Evolutionary conservation across 345 rosid genomes (phyloP), one percentile per base, ranked within the genome.

Genomic region (Brassica carinata): DNA sequence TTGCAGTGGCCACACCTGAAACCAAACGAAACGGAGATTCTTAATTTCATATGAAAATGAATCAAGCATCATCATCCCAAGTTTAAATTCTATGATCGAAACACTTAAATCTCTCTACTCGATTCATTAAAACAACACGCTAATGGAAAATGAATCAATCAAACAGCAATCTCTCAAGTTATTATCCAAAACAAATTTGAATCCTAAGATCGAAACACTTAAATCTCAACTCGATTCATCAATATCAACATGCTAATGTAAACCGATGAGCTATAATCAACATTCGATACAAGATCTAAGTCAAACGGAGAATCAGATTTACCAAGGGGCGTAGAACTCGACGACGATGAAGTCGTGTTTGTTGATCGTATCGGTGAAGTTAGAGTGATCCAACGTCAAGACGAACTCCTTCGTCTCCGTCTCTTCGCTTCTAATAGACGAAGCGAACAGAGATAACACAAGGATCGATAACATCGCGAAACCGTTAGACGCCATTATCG

Each of bases 291-390:
- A 38, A 23, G 64, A 3, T 53, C 31, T 64, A 55, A 10, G 62
- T 15, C 7, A 62, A 69, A 48, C 55, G 33, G 48, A 19, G 30
- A 23, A 59, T 30, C 2, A 59, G 75, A 36, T 48, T n/a, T 86
- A 96, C 99, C 99, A 96, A 38, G 97, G 98, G 62, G 99, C 98
- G 84, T 96, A 96, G 84, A 96, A 96, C 74, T 96, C 97, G 38
- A 96, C 97, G 84, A 94, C 97, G 84, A 96, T 74, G 86, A 96
- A 90, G 26, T 96, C 88, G 83, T 89, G 94, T 79, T 92, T 92
- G 84, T 71, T 81, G 77, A 96, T 84, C 6, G 88, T 86, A 26
- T 94, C 98, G 17, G 91, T 80, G 88, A 96, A 94, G 88, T 96
- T 96, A 30, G 99, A 82, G 87, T 87, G 87, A 84, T 90, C 98